Evolutionary conservation across 768 basidiomycete genomes (phyloP), one percentile per base, ranked within the genome.

Genomic region (Hemileccinum rubropunctum): DNA sequence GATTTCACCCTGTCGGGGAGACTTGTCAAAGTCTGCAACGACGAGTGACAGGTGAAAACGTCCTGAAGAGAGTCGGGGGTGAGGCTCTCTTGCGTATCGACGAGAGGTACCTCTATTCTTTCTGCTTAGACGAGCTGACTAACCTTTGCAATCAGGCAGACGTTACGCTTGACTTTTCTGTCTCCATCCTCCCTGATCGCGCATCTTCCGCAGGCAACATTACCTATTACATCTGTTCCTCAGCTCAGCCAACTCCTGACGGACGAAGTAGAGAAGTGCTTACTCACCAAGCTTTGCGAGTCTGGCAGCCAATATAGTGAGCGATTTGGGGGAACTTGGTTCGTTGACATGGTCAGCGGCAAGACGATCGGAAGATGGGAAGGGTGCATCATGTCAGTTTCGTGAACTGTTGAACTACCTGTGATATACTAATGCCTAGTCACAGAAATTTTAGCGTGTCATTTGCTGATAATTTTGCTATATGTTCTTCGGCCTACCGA

Each of bases 131-230:
- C 12, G 34, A 2, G 23, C 6, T 38, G 18, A 34, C 46, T 55
- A 12, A 53, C 8, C 8, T 17, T 27, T 41, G 41, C 18, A 10
- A 48, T n/a, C 15, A 90, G 89, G 56, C 83, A 88, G 56, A 83
- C 84, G 0, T 65, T 92, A 42, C 84, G 88, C 13, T 78, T 93
- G 58, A 89, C 87, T 3, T 84, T 90, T 61, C 60, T 75, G 17
- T 84, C 91, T 0, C 91, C 91, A 14, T 90, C 88, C 11, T 78
- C 79, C 10, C 67, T 93, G 23, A 82, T 77, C n/a, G 89, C 84
- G 0, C 87, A 91, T 62, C 77, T 92, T 18, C 78, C 88, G 6
- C 89, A 90, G 68, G 88, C 89, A 13, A 91, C 86, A 2, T 67
- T 91, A 15, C 62, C 77, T 1, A 81, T 92, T 13, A 79, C 84